Evolutionary conservation across 768 basidiomycete genomes (phyloP), one percentile per base, ranked within the genome.

Genomic region (Tubosaeta sp.): DNA sequence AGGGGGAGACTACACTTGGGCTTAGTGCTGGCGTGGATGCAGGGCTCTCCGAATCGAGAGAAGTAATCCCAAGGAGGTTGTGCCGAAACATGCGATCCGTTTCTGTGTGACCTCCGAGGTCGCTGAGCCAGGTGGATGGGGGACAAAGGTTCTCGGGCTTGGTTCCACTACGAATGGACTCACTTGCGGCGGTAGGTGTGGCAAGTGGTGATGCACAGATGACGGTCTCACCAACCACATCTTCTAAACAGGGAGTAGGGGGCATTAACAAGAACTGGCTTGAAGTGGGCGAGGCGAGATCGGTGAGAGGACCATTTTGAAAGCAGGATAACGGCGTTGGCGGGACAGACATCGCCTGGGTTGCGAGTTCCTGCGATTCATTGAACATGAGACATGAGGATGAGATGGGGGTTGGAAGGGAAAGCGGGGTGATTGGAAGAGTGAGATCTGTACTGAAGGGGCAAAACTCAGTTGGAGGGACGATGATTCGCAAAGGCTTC

Each of bases 401-500:
- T 0, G 60, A 56, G 42, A 67, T 36, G 9, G 64, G 56, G 21
- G 61, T 57, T 25, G 59, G 54, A 51, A 69, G 61, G 43, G 59
- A 56, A 35, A 51, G 57, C 10, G 66, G 61, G 8, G 64, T 61
- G 16, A 61, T 57, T 38, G 67, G 67, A 52, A 66, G 57, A 5
- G 58, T 63, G n/a, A 69, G 54, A 40, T 69, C 59, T 16, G 64
- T 66, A 34, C 63, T 59, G 49, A 66, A 67, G n/a, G 66, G 66
- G 52, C 63, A 69, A 46, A 67, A 67, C 53, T 69, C 67, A 27
- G 68, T 59, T 14, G 66, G 64, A 13, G 68, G 68, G 44, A 68
- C 61, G 21, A 63, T 48, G 59, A 67, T 68, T 59, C 66, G 66
- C 56, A 67, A 44, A 6, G 63, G 53, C 51, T 55, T 67, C 60